Evolutionary conservation across 768 basidiomycete genomes (phyloP).

Genomic region (Xerocomus potaroensis): DNA sequence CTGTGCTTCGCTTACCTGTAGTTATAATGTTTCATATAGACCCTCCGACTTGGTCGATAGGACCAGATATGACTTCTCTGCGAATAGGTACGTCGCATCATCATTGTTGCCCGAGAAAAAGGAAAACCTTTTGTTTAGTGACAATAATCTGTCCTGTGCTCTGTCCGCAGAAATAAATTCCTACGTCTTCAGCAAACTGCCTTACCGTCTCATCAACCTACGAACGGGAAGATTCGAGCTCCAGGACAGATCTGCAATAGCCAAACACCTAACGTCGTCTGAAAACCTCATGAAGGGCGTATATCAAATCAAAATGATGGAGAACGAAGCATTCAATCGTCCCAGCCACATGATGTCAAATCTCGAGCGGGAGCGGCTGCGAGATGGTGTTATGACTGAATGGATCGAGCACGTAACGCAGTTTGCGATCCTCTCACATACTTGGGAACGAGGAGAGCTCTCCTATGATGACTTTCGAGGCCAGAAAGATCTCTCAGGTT

Average conservation of each 20-base stretch:
- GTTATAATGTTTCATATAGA: background rate
- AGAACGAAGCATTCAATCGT: background rate
- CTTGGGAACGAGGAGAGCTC: background rate
- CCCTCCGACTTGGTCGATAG: background rate
- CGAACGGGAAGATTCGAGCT: background rate
- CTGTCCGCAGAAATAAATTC: background rate
- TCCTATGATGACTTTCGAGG: background rate
- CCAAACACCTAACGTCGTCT: background rate
- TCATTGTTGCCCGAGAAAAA: background rate
- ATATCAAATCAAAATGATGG: background rate
- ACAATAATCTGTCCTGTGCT: background rate
- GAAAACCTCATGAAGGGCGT: background rate
- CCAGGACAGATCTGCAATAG: background rate
- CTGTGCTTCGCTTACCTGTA: background rate
- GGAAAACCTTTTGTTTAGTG: background rate
- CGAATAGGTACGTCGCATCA: background rate
- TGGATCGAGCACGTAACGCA: background rate
- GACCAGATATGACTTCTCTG: background rate
- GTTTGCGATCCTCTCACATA: background rate
- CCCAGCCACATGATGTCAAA: background rate
- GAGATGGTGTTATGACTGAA: background rate
- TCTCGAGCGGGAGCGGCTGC: background rate
- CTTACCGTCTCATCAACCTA: background rate
- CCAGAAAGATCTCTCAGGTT: background rate
- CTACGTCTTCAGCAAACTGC: background rate